Evolutionary conservation across 768 basidiomycete genomes (phyloP), one percentile per base, ranked within the genome.

Genomic region (Mycena indigotica): DNA sequence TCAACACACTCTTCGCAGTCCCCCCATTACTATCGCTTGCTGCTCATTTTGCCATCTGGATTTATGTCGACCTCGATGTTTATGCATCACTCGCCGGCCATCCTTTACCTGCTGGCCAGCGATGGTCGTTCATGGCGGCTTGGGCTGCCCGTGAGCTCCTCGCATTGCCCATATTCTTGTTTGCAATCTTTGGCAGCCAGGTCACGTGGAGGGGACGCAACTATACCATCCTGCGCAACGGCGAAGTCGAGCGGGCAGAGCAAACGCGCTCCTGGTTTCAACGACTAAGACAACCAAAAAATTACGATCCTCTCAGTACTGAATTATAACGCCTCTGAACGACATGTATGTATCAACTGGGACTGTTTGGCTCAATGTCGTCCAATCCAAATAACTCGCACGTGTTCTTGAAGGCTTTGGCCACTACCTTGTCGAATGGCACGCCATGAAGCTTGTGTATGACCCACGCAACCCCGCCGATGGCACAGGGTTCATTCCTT

Each of bases 181-280:
- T 88, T 60, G 96, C 91, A 5, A 84, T 99, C 38, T 72, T 87
- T 50, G 94, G 95, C 26, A 80, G 85, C 69, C 84, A 86, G 56
- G 92, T 99, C 28, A 77, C 80, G 1, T 99, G 97, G 97, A 81
- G 97, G 67, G 96, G 95, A 0, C 80, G 75, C 66, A 80, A 70
- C 61, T 99, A 98, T 72, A 78, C 79, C 61, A 82, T 98, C 44
- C 70, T 87, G 58, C 73, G 73, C 30, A 89, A 93, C 64, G 95
- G 95, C 45, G 87, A 88, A 69, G 87, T 85, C 5, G 75, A 70
- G 38, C 65, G 73, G 55, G 74, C 70, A 4, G 61, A 60, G 19
- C 56, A 60, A 39, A 60, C 64, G 48, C 53, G 61, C 41, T 58
- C 62, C 45, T 64, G 72, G 64, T 69, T 72, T 53, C 67, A 64